Conservation (phyloP, 352 stramenopile genomes). For the Globisporangium megalacanthum region DNA sequence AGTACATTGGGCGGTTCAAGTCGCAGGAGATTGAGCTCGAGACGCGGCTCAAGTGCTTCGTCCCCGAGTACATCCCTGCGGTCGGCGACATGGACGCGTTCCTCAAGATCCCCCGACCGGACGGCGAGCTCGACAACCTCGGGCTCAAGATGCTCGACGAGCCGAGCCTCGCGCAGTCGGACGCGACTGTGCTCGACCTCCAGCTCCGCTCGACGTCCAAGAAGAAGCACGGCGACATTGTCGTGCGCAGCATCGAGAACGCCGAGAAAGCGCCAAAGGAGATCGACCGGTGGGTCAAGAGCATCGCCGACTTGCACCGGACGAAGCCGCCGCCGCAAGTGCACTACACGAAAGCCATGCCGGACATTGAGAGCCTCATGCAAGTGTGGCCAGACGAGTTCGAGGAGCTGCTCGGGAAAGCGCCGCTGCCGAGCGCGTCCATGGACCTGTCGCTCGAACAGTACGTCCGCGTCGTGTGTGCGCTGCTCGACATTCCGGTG, state of each 20-base stretch:
- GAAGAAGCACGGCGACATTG: slow-evolving; percentile 90
- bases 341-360: slow-evolving; percentile 92
- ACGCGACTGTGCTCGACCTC: slow-evolving; percentile 93
- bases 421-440: slow-evolving; percentile 63
- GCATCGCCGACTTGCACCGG: slow-evolving; percentile 92
- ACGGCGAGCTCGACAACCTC: slow-evolving; percentile 85
- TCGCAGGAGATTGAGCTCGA: slow-evolving; percentile 94
- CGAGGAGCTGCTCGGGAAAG: slow-evolving; percentile 72
- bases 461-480: slow-evolving; percentile 90
- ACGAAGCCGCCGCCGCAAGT: slow-evolving; percentile 91
- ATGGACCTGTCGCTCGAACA: slow-evolving; percentile 92
- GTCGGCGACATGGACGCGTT: slow-evolving; percentile 96
- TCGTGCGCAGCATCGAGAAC: slow-evolving; percentile 93
- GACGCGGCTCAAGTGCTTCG: slow-evolving; percentile 94
- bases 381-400: slow-evolving; percentile 88
- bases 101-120: slow-evolving; percentile 93
- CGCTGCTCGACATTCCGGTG: slow-evolving; percentile 93
- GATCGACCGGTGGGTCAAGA: slow-evolving; percentile 95
- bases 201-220: slow-evolving; percentile 93
- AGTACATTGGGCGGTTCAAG: slow-evolving; percentile 94
- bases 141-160: slow-evolving; percentile 94
- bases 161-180: slow-evolving; percentile 87
- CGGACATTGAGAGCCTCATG: slow-evolving; percentile 94
- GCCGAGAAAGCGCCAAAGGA: slow-evolving; percentile 90
- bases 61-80: slow-evolving; percentile 95